Evolutionary conservation across 176 grass and related monocot species (phyloP).

Genomic region (Saccharum officinarum): DNA sequence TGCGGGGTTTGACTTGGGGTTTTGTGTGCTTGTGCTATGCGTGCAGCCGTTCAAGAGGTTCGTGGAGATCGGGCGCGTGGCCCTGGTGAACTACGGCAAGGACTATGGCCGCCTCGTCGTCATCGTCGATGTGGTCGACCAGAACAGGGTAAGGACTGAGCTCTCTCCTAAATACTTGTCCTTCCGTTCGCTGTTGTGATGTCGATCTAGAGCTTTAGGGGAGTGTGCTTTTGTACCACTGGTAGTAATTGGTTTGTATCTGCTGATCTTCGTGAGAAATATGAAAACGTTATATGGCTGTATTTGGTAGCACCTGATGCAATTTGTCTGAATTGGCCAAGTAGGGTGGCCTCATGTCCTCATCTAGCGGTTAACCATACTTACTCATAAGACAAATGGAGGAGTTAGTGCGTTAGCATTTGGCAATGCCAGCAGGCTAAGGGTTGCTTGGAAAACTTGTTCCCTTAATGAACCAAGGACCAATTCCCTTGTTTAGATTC

Average conservation of each 20-base stretch:
- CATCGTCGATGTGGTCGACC: slow-evolving; percentile 83
- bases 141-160: slow-evolving; percentile 59
- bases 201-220: not conserved
- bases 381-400: no score
- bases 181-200: not conserved
- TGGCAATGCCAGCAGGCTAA: not conserved
- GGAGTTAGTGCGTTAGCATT: not conserved
- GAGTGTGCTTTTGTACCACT: not conserved
- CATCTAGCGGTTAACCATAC: not conserved
- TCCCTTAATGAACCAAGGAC: not conserved
- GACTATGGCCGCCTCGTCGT: slow-evolving; percentile 80
- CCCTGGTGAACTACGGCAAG: slow-evolving; percentile 87
- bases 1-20: not conserved
- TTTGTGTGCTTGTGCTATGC: not conserved
- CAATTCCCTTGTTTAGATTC: not conserved
- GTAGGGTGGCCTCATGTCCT: not conserved
- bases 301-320: not conserved
- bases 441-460: not conserved
- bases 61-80: slow-evolving; percentile 90
- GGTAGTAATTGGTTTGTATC: not conserved
- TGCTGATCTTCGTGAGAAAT: not conserved
- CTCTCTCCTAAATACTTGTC: not conserved
- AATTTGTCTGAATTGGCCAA: not conserved
- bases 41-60: slow-evolving; percentile 84
- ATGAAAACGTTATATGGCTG: not conserved